Conservation (phyloP, 352 stramenopile genomes). For the Phytopythium sindhum region DNA sequence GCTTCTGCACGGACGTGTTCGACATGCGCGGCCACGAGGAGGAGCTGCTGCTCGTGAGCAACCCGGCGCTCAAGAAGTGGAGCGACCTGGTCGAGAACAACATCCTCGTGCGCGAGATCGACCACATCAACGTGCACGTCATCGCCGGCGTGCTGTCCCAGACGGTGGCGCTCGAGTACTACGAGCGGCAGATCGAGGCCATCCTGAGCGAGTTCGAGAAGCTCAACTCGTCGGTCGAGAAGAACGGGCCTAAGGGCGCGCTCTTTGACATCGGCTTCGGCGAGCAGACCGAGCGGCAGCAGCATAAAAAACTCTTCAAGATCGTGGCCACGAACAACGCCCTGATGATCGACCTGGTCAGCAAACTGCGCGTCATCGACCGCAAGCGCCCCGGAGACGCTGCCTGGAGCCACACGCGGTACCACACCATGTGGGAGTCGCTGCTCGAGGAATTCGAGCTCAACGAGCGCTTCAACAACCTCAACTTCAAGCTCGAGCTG, state of each 20-base stretch:
- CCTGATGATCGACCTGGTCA: slow-evolving; percentile 95
- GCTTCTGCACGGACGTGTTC: slow-evolving; percentile 74
- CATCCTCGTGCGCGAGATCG: slow-evolving; percentile 74
- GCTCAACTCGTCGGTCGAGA: slow-evolving; percentile 89
- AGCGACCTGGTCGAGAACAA: slow-evolving; percentile 83
- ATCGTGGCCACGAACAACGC: slow-evolving; percentile 96
- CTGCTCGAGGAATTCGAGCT: slow-evolving; percentile 93
- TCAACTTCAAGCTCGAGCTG: slow-evolving; percentile 97
- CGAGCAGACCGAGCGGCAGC: slow-evolving; percentile 58
- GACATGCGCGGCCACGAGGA: slow-evolving; percentile 79
- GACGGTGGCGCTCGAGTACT: slow-evolving; percentile 95
- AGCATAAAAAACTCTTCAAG: slow-evolving; percentile 81
- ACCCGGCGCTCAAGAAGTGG: slow-evolving; percentile 71
- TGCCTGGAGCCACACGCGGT: slow-evolving; percentile 94
- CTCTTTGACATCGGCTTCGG: slow-evolving; percentile 56
- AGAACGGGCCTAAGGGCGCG: slow-evolving; percentile 63
- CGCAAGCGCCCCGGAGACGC: slow-evolving; percentile 89
- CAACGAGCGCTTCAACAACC: slow-evolving; percentile 92
- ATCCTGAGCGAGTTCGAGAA: slow-evolving; percentile 94
- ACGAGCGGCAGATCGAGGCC: slow-evolving; percentile 94
- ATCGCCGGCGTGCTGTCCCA: slow-evolving; percentile 95
- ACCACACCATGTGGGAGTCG: slow-evolving; percentile 91
- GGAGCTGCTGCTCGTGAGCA: slow-evolving; percentile 67
- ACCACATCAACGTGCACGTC: slow-evolving; percentile 87
- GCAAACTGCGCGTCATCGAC: slow-evolving; percentile 95